Conservation (phyloP, 345 rosid genomes). For the Ailanthus altissimus region DNA sequence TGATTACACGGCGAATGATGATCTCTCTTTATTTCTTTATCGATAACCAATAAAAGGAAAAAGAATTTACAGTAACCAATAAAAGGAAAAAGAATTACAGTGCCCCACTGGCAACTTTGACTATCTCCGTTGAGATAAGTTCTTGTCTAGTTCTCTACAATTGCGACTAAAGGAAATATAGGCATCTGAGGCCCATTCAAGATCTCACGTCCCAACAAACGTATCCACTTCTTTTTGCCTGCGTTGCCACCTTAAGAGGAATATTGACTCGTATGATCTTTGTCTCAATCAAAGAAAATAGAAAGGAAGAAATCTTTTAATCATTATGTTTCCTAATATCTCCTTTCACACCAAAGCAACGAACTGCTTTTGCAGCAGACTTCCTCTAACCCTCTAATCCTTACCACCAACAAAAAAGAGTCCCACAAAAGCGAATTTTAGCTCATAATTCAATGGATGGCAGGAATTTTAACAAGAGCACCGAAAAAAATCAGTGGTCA, state of each 20-base stretch:
- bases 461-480: neutral
- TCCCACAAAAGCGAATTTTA: constrained; percentile 27
- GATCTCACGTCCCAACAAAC: constrained; percentile 26
- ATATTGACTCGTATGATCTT: constrained; percentile 3
- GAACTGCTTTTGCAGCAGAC: constrained; percentile 13
- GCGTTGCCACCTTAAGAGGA: neutral
- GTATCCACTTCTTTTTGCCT: constrained; percentile 11
- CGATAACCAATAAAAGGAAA: neutral
- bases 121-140: neutral
- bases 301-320: neutral
- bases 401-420: neutral
- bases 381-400: neutral
- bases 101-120: neutral
- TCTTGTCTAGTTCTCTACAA: neutral
- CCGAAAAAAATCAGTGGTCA: constrained; percentile 24
- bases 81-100: neutral
- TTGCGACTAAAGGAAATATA: neutral
- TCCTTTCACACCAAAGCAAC: constrained; percentile 13
- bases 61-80: no score
- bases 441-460: constrained; percentile 14
- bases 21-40: neutral
- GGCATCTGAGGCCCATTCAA: constrained; percentile 18
- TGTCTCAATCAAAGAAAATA: neutral
- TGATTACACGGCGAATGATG: neutral
- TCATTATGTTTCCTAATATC: neutral